Percentiles rank a stretch among this genome's conserved stretches.
phyloP scores from a whole-genome alignment of 495 filamentous ascomycete species.

The Hyaloscypha finlandica region DNA sequence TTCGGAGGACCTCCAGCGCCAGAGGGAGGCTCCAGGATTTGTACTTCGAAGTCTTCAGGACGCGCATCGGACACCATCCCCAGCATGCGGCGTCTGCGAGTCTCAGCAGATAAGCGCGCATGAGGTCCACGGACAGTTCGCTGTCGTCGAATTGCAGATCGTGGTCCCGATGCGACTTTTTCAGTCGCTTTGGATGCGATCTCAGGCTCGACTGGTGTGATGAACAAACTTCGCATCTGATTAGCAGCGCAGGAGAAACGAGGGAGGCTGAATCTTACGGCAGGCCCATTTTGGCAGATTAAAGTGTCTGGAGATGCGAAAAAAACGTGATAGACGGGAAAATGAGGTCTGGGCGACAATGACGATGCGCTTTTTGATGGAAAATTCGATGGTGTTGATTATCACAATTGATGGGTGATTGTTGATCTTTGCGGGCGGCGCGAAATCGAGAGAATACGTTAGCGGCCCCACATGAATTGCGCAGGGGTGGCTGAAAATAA shows the following conservation, averaged over 20 bases:
- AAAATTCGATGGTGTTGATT: slow-evolving; percentile 17
- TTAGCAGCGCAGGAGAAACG: slow-evolving; percentile 37
- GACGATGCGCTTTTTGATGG: slow-evolving; percentile 11
- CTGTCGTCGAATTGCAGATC: slow-evolving; percentile 72
- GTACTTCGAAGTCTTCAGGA: slow-evolving; percentile 8
- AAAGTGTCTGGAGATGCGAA: slow-evolving; percentile 3
- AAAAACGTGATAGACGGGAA: slow-evolving; percentile 1
- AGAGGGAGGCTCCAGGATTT: slow-evolving; percentile 14
- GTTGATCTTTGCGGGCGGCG: slow-evolving; percentile 9
- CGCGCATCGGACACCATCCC: slow-evolving; percentile 13
- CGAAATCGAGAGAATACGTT: not conserved
- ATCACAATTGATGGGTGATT: slow-evolving; percentile 23
- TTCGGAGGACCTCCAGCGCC: not conserved
- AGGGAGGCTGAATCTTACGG: slow-evolving; percentile 61
- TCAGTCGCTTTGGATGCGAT: slow-evolving; percentile 52
- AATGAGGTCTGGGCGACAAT: slow-evolving; percentile 19
- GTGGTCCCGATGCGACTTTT: slow-evolving; percentile 53
- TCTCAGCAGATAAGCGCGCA: slow-evolving; percentile 38
- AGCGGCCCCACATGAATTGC: not conserved
- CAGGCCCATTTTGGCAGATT: slow-evolving; percentile 67
- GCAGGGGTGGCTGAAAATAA: not conserved
- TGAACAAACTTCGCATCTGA: slow-evolving; percentile 47
- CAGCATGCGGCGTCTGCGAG: slow-evolving; percentile 31
- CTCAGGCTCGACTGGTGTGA: slow-evolving; percentile 57
- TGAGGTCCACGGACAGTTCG: slow-evolving; percentile 35